Evolutionary conservation across 305 asterid genomes (phyloP).

Genomic region (Lippia alba): DNA sequence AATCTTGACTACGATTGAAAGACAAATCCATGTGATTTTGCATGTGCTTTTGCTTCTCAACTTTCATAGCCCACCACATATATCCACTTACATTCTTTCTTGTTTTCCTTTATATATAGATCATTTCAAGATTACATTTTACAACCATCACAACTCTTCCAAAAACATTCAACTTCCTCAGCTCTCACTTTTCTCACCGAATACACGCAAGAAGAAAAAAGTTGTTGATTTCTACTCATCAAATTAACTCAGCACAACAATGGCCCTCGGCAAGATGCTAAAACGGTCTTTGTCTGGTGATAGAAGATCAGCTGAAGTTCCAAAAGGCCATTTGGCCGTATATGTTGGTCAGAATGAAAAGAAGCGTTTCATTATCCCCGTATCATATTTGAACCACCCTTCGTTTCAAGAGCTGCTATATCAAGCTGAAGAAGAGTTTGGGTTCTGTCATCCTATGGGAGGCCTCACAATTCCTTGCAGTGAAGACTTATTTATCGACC

Average conservation of each 20-base stretch:
- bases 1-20: conserved; percentile 8
- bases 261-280: conserved; percentile 26
- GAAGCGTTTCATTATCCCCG: conserved; percentile 37
- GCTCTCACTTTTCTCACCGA: not conserved
- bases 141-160: conserved; percentile 17
- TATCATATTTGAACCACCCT: conserved; percentile 47
- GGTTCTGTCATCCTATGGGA: conserved; percentile 48
- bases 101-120: conserved; percentile 28
- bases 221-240: not conserved
- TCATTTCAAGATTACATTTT: conserved; percentile 1
- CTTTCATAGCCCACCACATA: not conserved
- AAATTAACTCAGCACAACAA: not conserved
- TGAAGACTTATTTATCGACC: too few species aligned
- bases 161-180: conserved; percentile 11
- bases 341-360: conserved; percentile 6
- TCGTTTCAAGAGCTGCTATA: conserved; percentile 35
- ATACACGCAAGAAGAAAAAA: not conserved
- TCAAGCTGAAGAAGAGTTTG: conserved; percentile 45
- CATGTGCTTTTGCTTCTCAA: conserved; percentile 21
- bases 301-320: conserved; percentile 31
- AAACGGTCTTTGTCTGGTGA: conserved; percentile 20
- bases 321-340: conserved; percentile 28
- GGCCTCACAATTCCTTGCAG: conserved; percentile 46
- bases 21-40: conserved; percentile 19
- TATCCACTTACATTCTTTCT: conserved; percentile 26